Conservation (phyloP, 495 filamentous ascomycete species). For the Xylaria bambusicola region DNA sequence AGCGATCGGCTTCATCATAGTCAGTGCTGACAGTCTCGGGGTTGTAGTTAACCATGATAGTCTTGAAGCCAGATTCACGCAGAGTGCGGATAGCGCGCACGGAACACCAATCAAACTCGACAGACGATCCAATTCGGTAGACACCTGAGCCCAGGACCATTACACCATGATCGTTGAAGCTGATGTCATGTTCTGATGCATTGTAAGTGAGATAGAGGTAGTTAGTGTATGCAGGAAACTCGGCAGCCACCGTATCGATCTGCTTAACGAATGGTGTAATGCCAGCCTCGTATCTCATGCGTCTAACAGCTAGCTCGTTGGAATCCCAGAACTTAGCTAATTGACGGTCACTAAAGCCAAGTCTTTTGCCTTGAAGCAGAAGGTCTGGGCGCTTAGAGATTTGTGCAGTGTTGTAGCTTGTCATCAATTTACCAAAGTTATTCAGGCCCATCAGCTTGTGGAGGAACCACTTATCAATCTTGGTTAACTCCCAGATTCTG, state of each 20-base stretch:
- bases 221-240: slow-evolving; percentile 94
- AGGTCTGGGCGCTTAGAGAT: slow-evolving; percentile 58
- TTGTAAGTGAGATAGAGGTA: slow-evolving; percentile 98
- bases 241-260: slow-evolving; percentile 96
- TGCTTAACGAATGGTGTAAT: slow-evolving; percentile 93
- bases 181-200: slow-evolving; percentile 80
- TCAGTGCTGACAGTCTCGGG: slow-evolving; percentile 95
- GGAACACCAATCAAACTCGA: slow-evolving; percentile 99
- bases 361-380: slow-evolving; percentile 81
- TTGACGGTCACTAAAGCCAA: slow-evolving; percentile 92
- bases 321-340: slow-evolving; percentile 92
- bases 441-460: slow-evolving; percentile 84
- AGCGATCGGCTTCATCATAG: slow-evolving; percentile 91
- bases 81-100: slow-evolving; percentile 93
- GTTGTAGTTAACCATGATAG: slow-evolving; percentile 98
- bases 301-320: slow-evolving; percentile 85
- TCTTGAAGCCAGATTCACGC: slow-evolving; percentile 84
- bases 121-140: slow-evolving; percentile 95
- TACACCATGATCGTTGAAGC: slow-evolving; percentile 81
- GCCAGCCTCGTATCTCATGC: slow-evolving; percentile 76
- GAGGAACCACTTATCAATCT: slow-evolving; percentile 98
- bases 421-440: slow-evolving; percentile 81
- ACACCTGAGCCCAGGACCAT: slow-evolving; percentile 98
- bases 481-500: slow-evolving; percentile 96
- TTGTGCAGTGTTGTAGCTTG: slow-evolving; percentile 66